These are phyloP conservation scores for Aegilops umbellulata DNA, from an alignment of 176 grass and related monocot species.

Conservation along the genomic window DNA sequence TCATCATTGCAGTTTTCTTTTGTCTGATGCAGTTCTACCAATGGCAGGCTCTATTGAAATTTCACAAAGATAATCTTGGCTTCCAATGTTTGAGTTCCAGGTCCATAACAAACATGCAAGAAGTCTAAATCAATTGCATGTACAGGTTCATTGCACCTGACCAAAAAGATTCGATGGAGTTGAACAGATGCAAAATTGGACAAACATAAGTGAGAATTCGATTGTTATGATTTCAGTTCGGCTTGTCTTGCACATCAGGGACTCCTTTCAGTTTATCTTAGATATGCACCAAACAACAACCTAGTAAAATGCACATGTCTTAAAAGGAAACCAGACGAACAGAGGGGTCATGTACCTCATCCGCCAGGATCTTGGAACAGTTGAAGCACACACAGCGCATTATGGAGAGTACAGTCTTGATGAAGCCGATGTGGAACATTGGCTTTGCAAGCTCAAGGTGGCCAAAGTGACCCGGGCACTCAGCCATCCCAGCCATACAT, in stretches of 20 bases:
- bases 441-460: constrained; percentile 98
- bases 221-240: not conserved
- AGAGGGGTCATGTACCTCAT: constrained; percentile 54
- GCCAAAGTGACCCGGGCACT: constrained; percentile 96
- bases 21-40: not conserved
- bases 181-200: not conserved
- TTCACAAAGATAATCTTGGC: not conserved
- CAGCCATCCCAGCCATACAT: constrained; percentile 95
- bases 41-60: not conserved
- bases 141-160: not conserved
- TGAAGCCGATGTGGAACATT: constrained; percentile 95
- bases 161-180: not conserved
- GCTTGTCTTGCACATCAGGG: not conserved
- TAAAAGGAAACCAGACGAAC: not conserved
- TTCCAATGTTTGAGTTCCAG: not conserved
- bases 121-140: constrained; percentile 6
- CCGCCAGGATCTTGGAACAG: constrained; percentile 96
- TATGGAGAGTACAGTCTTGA: constrained; percentile 93
- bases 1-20: not conserved
- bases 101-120: not conserved
- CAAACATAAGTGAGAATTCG: not conserved
- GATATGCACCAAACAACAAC: not conserved
- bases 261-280: not conserved
- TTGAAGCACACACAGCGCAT: constrained; percentile 99
- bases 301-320: not conserved